Conservation (phyloP, 2,329 filamentous ascomycete genomes). For the Ophiocordyceps polyrhachis-furcata region DNA sequence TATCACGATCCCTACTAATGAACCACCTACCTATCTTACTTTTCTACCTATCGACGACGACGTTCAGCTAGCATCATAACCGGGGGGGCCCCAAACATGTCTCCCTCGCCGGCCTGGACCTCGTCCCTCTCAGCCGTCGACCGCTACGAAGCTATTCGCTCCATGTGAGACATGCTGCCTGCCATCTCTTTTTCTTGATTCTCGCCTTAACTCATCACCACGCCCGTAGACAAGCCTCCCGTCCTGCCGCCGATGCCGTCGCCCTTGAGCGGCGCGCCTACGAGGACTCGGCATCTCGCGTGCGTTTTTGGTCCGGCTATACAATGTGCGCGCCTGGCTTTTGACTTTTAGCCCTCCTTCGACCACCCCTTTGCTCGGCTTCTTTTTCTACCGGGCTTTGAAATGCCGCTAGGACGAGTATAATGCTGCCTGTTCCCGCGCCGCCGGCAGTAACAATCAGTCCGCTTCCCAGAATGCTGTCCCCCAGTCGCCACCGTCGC, state of each 20-base stretch:
- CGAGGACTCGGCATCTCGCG: slow-evolving; percentile 34
- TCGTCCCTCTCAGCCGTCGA: neutral
- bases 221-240: slow-evolving; percentile 11
- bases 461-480: neutral
- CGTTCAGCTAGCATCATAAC: too few species aligned
- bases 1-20: too few species aligned
- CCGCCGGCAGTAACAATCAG: neutral
- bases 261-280: slow-evolving; percentile 47
- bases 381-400: neutral
- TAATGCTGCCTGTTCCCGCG: slow-evolving; percentile 21
- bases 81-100: too few species aligned
- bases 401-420: slow-evolving; percentile 35
- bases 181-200: neutral
- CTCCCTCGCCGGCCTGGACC: neutral
- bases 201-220: neutral
- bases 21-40: too few species aligned
- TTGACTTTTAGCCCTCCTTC: neutral
- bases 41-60: too few species aligned
- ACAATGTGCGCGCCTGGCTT: neutral
- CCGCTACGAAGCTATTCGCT: neutral
- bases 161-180: neutral
- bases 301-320: slow-evolving; percentile 17
- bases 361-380: too few species aligned
- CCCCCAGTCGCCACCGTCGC: neutral
- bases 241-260: slow-evolving; percentile 31